These are phyloP conservation scores for Coemansia asiatica DNA, from an alignment of 192 early-diverging fungal species.

Conservation along the genomic window DNA sequence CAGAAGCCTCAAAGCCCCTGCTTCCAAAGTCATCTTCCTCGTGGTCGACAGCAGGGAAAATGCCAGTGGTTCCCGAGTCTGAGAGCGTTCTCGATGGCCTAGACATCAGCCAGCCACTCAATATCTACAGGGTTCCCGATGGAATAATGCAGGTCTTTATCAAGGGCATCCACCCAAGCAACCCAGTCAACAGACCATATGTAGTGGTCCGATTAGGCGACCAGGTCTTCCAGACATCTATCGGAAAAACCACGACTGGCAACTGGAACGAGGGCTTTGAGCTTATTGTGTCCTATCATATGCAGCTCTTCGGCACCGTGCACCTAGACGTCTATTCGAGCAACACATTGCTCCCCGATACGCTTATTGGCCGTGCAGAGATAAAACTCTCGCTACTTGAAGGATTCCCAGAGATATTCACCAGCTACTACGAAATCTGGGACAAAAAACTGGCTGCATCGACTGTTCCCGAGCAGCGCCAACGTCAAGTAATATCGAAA, in stretches of 20 bases:
- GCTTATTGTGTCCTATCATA: conserved; percentile 67
- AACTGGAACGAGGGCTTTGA: conserved; percentile 75
- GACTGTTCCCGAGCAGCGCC: conserved; percentile 61
- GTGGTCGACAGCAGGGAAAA: conserved; percentile 4
- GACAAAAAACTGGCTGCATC: conserved; percentile 65
- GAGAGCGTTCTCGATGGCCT: conserved; percentile 36
- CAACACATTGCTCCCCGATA: conserved; percentile 63
- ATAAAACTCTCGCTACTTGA: conserved; percentile 61
- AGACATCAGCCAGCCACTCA: conserved; percentile 50
- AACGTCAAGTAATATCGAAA: conserved; percentile 56
- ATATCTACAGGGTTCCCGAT: conserved; percentile 53
- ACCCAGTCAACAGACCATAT: conserved; percentile 61
- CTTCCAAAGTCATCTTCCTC: background rate
- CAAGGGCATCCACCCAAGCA: conserved; percentile 60
- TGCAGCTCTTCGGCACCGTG: conserved; percentile 71
- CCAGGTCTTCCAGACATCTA: conserved; percentile 64
- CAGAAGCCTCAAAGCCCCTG: background rate
- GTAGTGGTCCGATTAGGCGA: conserved; percentile 67
- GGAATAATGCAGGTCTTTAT: conserved; percentile 62
- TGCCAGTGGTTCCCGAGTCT: conserved; percentile 28
- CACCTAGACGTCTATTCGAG: conserved; percentile 70
- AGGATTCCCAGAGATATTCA: conserved; percentile 68
- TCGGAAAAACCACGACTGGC: conserved; percentile 57
- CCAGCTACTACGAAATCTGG: conserved; percentile 78
- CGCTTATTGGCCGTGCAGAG: conserved; percentile 67